Evolutionary conservation across 352 stramenopile genomes (phyloP).

Genomic region (Pythium grandisporangium): DNA sequence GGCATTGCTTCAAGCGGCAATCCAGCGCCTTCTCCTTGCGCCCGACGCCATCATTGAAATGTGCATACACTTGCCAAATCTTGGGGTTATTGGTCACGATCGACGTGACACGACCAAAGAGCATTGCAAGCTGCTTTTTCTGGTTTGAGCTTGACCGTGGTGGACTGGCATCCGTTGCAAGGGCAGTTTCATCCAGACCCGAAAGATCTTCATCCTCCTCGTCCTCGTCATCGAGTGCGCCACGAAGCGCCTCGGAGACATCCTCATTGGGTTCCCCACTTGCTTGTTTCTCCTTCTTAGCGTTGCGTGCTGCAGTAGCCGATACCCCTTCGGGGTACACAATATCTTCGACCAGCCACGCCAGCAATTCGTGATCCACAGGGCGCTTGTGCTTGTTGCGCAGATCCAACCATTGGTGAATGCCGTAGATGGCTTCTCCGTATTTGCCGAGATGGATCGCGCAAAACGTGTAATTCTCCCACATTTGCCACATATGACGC

Average conservation of each 20-base stretch:
- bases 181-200: constrained; percentile 34
- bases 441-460: constrained; percentile 68
- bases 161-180: constrained; percentile 34
- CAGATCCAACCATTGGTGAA: constrained; percentile 77
- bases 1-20: constrained; percentile 71
- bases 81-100: constrained; percentile 71
- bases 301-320: constrained; percentile 18
- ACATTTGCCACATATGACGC: constrained; percentile 89
- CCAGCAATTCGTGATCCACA: constrained; percentile 67
- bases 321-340: constrained; percentile 48
- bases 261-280: constrained; percentile 17
- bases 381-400: constrained; percentile 72
- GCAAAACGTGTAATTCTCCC: constrained; percentile 85
- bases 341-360: constrained; percentile 75
- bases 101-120: constrained; percentile 70
- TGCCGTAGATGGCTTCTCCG: constrained; percentile 75
- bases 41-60: constrained; percentile 64
- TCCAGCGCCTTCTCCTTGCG: constrained; percentile 65
- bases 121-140: constrained; percentile 67
- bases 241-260: constrained; percentile 1
- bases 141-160: constrained; percentile 47
- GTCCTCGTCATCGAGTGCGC: constrained; percentile 11
- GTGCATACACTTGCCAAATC: constrained; percentile 78
- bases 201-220: constrained; percentile 41
- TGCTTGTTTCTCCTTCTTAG: constrained; percentile 12